Base-by-base conservation (phyloP, 1,139 yeast genomes). In the Taphrina sp. region DNA sequence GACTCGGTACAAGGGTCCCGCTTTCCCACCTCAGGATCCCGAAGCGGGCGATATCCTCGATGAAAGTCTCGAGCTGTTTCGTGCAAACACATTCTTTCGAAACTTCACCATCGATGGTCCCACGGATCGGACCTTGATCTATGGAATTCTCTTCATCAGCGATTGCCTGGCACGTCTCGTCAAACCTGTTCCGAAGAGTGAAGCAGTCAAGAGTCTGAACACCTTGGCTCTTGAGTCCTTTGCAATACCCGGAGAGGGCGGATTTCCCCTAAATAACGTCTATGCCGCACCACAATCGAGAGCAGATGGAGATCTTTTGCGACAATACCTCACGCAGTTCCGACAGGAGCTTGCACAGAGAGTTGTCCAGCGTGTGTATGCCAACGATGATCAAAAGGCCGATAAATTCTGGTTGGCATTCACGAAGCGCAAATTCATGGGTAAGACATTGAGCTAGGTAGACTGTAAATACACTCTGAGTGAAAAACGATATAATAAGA, bases 41-140 rank as follows among this genome's bases (percentile, higher is more conserved):
- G 46, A 39, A 5, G 45, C 54, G 8, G 46, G 46, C 20, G 99
- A 92, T 70, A 86, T 92, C 59, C 78, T 86, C 59, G 98, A 92
- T 67, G 99, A 92, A 70, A 78, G 83, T 26, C 73, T 92, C 59
- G 98, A 92, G 70, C 76, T 92, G 59, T 92, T 92, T 71, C 78
- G 98, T 63, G 96, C 97, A 65, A 92, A 92, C 71, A 86, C 96
- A 5, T 90, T 92, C 72, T 92, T 94, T 78, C 85, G 87, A 69
- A 92, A 92, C 75, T 94, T 92, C 70, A 98, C 94, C 72, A 89
- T 92, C 72, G 88, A 88, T 69, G 95, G 96, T 10, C 88, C 95
- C 17, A 85, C 96, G 2, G 99, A 92, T 70, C 78, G 99, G 63
- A 79, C 92, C n/a, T 76, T 92, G 61, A 90, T 94, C 65, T 92